A percentile compares a stretch with the other conserved stretches of the same genome.
phyloP scores from a whole-genome alignment of 768 basidiomycete genomes.

The Leccinum broughii region DNA sequence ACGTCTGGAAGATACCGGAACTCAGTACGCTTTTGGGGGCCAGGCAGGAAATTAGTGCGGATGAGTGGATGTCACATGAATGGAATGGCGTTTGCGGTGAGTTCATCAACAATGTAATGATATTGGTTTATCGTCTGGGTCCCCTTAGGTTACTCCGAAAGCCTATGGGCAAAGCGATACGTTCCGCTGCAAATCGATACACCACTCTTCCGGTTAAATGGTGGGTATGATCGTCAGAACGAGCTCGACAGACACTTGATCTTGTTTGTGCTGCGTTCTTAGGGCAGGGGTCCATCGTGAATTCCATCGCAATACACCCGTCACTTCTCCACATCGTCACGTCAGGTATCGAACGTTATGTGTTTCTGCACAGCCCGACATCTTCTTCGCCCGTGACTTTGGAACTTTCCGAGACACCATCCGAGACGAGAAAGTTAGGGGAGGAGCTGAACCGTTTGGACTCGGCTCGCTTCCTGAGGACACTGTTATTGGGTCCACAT shows the following conservation, averaged over 20 bases:
- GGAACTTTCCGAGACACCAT: constrained; percentile 47
- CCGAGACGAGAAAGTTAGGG: constrained; percentile 47
- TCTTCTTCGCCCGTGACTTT: constrained; percentile 50
- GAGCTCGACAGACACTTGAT: neutral
- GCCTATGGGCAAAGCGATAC: constrained; percentile 41
- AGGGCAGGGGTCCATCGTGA: constrained; percentile 81
- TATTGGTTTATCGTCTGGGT: constrained; percentile 8
- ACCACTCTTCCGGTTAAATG: constrained; percentile 60
- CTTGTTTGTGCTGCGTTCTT: constrained; percentile 9
- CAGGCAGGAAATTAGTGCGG: constrained; percentile 45
- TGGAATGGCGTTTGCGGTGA: constrained; percentile 35
- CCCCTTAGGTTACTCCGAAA: constrained; percentile 48
- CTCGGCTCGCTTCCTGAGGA: constrained; percentile 38
- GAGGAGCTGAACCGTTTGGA: constrained; percentile 37
- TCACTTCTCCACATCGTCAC: constrained; percentile 64
- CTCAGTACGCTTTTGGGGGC: constrained; percentile 41
- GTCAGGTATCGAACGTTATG: constrained; percentile 70
- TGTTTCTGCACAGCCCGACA: constrained; percentile 70
- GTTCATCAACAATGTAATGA: constrained; percentile 9
- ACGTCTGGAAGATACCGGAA: constrained; percentile 75
- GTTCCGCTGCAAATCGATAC: constrained; percentile 64
- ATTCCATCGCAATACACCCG: constrained; percentile 73
- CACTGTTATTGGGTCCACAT: constrained; percentile 32
- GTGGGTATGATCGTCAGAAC: constrained; percentile 34
- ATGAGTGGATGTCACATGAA: constrained; percentile 45